Evolutionary conservation across 768 basidiomycete species (phyloP).

Genomic region (Chalciporus piperatus): DNA sequence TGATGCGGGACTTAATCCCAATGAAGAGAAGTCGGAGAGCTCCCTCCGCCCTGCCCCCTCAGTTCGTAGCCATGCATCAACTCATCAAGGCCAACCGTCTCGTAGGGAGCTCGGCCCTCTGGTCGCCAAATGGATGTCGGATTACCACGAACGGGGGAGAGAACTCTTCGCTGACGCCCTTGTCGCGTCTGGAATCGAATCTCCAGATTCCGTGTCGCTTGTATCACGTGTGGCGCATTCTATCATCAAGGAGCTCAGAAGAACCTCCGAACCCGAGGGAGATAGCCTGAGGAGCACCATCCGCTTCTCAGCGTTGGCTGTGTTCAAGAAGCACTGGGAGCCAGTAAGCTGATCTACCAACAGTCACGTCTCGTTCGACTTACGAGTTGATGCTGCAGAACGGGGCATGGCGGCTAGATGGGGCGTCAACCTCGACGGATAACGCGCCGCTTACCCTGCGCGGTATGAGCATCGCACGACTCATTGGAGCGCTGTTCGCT

Average conservation of each 20-base stretch:
- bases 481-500: constrained; percentile 34
- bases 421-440: neutral
- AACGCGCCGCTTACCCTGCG: constrained; percentile 9
- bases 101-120: constrained; percentile 12
- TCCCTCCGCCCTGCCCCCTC: constrained; percentile 4
- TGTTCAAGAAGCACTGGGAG: constrained; percentile 17
- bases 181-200: constrained; percentile 13
- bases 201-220: constrained; percentile 10
- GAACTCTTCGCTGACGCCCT: constrained; percentile 15
- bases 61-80: constrained; percentile 11
- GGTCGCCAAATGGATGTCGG: constrained; percentile 19
- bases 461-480: constrained; percentile 29
- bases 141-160: constrained; percentile 18
- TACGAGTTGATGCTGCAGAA: constrained; percentile 8
- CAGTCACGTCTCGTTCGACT: neutral
- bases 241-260: constrained; percentile 4
- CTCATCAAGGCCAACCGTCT: neutral
- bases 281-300: constrained; percentile 8
- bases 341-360: constrained; percentile 9
- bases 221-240: constrained; percentile 16
- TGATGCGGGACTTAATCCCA: neutral
- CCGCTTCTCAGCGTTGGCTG: constrained; percentile 12
- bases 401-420: constrained; percentile 7
- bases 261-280: constrained; percentile 10
- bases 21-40: neutral